Evolutionary conservation across 176 grass and related monocot genomes (phyloP), one percentile per base, ranked within the genome.

Genomic region (Triticum urartu): DNA sequence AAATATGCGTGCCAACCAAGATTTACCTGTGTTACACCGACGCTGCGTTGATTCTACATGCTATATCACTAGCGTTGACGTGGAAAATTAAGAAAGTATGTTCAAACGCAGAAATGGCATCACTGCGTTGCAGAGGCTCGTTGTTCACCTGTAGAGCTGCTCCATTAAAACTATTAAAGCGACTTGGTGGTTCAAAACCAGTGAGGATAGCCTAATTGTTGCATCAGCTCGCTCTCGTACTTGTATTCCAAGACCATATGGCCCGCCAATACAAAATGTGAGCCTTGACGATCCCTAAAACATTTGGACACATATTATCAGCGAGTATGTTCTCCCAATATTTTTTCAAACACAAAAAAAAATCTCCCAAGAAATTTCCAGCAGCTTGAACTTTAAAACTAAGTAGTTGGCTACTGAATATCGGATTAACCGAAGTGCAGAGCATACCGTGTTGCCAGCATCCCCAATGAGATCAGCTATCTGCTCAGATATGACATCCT

Each of bases 101-200:
- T 58, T 64, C 17, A 59, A 58, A 60, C 79, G 74, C 8, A 56
- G 20, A 63, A 80, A 68, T 77, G 43, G n/a, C 24, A 86, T 74
- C 24, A 56, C 15, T 11, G 2, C 9, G 48, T 33, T n/a, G 35
- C 6, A 68, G 54, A 87, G 56, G 7, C 59, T 63, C 40, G 58
- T 80, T 80, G 26, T 38, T 86, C 62, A 94, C 96, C 96, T 95
- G 69, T 95, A 95, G 22, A 98, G 90, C 88, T 98, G 96, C 78
- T 95, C 96, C 88, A 98, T 86, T 68, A 98, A 79, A 81, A 98
- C 92, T 80, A 98, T 83, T 68, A 98, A 90, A 45, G 96, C 96
- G 62, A 98, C 72, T 69, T 95, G 93, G 63, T 98, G 93, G 79
- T 98, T 98, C 82, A 98, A 92, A 75, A 95, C 96, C 84, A 98